Percentiles rank a stretch among this genome's conserved stretches.
These are phyloP conservation scores for Balansia obtecta DNA, from an alignment of 2,329 filamentous ascomycete species.

Conservation along the genomic window DNA sequence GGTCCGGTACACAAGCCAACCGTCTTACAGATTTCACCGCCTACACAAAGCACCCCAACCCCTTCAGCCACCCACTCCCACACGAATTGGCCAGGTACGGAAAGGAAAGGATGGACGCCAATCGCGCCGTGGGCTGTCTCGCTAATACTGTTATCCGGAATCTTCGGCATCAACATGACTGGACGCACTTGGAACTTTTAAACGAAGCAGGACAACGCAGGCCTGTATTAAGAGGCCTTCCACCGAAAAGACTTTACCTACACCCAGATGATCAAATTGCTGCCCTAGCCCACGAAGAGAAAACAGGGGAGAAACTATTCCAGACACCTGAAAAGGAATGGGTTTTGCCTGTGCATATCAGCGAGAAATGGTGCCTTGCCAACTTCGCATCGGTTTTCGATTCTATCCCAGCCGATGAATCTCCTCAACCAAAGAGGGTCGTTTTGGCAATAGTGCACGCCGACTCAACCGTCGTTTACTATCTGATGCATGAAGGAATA, in stretches of 20 bases:
- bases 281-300: slow-evolving; percentile 48
- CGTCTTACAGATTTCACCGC: no score
- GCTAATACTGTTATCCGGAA: slow-evolving; percentile 49
- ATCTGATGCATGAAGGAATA: slow-evolving; percentile 74
- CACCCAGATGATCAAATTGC: slow-evolving; percentile 75
- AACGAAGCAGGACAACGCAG: slow-evolving; percentile 34
- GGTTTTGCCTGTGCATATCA: slow-evolving; percentile 61
- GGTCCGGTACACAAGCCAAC: no score
- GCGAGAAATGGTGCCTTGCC: slow-evolving; percentile 59
- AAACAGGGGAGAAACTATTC: slow-evolving; percentile 28
- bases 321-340: slow-evolving; percentile 55
- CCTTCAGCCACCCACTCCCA: no score
- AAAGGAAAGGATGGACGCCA: neutral
- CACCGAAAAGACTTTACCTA: slow-evolving; percentile 60
- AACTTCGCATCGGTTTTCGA: slow-evolving; percentile 61
- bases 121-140: slow-evolving; percentile 11
- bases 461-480: slow-evolving; percentile 76
- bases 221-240: slow-evolving; percentile 58
- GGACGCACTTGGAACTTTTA: slow-evolving; percentile 49
- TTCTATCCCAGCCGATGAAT: slow-evolving; percentile 31
- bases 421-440: slow-evolving; percentile 53
- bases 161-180: slow-evolving; percentile 63
- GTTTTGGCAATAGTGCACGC: slow-evolving; percentile 65
- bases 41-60: no score
- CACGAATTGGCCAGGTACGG: neutral